Conservation (phyloP, 495 filamentous ascomycete species). For the Aspergillus diversus region DNA sequence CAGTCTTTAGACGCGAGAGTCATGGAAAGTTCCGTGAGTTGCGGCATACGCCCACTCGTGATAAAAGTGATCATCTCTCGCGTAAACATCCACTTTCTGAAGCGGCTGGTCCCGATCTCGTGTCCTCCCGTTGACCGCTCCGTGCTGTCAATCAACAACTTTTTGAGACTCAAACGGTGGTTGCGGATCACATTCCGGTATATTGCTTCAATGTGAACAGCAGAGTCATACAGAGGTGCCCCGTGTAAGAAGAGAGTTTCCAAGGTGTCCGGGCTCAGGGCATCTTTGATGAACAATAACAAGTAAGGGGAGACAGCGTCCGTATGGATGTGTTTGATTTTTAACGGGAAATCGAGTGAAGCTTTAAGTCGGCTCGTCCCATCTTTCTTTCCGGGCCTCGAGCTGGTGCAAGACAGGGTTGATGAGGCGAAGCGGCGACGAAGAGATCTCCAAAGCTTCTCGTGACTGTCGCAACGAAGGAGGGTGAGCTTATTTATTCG, state of each 20-base stretch:
- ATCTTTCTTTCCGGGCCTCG: conserved; percentile 28
- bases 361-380: conserved; percentile 22
- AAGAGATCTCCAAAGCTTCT: conserved; percentile 80
- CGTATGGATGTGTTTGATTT: conserved; percentile 80
- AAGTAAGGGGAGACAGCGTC: conserved; percentile 77
- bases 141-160: conserved; percentile 77
- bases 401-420: conserved; percentile 19
- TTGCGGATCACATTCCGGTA: conserved; percentile 73
- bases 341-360: conserved; percentile 64
- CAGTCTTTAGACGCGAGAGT: conserved; percentile 83
- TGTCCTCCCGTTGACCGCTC: conserved; percentile 46
- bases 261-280: conserved; percentile 81
- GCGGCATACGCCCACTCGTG: conserved; percentile 80
- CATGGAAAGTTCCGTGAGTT: conserved; percentile 75
- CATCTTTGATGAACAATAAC: conserved; percentile 83
- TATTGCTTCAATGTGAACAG: conserved; percentile 72
- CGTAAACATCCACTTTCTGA: conserved; percentile 77
- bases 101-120: conserved; percentile 46
- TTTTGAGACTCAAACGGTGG: conserved; percentile 74
- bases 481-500: conserved; percentile 78
- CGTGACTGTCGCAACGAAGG: conserved; percentile 76
- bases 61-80: conserved; percentile 77
- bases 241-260: conserved; percentile 88
- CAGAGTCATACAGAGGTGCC: conserved; percentile 55
- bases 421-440: conserved; percentile 72